phyloP scores from a whole-genome alignment of 2,329 filamentous ascomycete genomes.

The Stagonosporopsis tanaceti region DNA sequence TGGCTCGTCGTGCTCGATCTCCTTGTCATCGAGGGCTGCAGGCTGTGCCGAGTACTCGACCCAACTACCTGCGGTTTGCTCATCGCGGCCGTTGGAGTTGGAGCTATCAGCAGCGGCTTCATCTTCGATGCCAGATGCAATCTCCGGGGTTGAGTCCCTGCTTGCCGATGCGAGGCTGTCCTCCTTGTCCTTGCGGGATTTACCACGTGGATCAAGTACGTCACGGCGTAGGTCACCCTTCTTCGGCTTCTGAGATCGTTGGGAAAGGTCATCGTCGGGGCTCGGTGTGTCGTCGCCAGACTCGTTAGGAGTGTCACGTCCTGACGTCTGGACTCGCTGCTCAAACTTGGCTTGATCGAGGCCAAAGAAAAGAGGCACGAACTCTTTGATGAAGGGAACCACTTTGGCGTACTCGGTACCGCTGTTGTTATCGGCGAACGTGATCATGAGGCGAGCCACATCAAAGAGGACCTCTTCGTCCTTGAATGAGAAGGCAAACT shows the following conservation, averaged over 20 bases:
- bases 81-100: conserved; percentile 63
- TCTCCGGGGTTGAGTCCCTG: conserved; percentile 88
- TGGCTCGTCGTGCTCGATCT: conserved; percentile 77
- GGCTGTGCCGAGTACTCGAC: conserved; percentile 64
- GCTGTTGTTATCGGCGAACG: conserved; percentile 53
- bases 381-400: conserved; percentile 58
- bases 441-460: conserved; percentile 55
- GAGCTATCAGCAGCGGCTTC: conserved; percentile 72
- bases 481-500: conserved; percentile 77
- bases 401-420: conserved; percentile 55
- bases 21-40: conserved; percentile 66
- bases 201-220: conserved; percentile 81
- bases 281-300: conserved; percentile 69
- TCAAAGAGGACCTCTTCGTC: conserved; percentile 63
- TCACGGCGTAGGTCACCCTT: conserved; percentile 77
- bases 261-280: conserved; percentile 75
- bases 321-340: conserved; percentile 65
- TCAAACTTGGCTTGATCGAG: conserved; percentile 65
- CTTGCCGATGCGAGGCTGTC: conserved; percentile 79
- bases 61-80: conserved; percentile 72
- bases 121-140: conserved; percentile 78
- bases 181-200: conserved; percentile 77
- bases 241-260: conserved; percentile 71
- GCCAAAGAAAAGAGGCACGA: conserved; percentile 60
- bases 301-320: conserved; percentile 49